Conservation (phyloP, 2,329 filamentous ascomycete species). For the Colletotrichum eremochloae region DNA sequence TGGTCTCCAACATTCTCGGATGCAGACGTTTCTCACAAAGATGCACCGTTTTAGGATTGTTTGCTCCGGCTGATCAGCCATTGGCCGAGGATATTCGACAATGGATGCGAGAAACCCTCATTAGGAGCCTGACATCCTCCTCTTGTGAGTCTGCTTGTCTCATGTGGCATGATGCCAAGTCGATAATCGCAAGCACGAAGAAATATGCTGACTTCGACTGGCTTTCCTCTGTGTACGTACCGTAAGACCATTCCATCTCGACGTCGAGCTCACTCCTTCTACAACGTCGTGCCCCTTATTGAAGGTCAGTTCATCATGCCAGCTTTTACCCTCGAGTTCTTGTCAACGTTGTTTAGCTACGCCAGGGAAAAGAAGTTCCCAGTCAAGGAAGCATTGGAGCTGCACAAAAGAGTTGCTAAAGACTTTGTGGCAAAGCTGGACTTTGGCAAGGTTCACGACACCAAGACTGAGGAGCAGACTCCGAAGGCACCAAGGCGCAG, state of each 20-base stretch:
- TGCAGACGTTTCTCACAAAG: neutral
- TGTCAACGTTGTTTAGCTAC: neutral
- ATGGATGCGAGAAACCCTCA: slow-evolving; percentile 3
- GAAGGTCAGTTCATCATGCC: slow-evolving; percentile 1
- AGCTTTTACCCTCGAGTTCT: slow-evolving; percentile 5
- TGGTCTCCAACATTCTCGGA: neutral
- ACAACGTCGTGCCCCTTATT: slow-evolving; percentile 13
- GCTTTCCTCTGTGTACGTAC: slow-evolving; percentile 12
- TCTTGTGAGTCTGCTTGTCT: neutral
- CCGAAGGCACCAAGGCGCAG: neutral
- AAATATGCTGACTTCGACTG: slow-evolving; percentile 20
- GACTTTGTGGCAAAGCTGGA: slow-evolving; percentile 8
- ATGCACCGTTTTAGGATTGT: neutral
- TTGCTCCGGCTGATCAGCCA: neutral
- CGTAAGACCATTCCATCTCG: no score
- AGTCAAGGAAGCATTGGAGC: neutral
- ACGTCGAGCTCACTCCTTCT: neutral
- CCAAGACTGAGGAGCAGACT: slow-evolving; percentile 3
- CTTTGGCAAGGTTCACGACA: slow-evolving; percentile 8
- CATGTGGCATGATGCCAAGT: neutral
- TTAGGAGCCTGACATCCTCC: neutral
- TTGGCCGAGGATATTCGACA: neutral
- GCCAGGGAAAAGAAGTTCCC: neutral
- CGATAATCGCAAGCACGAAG: neutral
- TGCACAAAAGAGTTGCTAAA: slow-evolving; percentile 22